Evolutionary conservation across 768 basidiomycete genomes (phyloP).

Genomic region (Candolleomyces efflorescens): DNA sequence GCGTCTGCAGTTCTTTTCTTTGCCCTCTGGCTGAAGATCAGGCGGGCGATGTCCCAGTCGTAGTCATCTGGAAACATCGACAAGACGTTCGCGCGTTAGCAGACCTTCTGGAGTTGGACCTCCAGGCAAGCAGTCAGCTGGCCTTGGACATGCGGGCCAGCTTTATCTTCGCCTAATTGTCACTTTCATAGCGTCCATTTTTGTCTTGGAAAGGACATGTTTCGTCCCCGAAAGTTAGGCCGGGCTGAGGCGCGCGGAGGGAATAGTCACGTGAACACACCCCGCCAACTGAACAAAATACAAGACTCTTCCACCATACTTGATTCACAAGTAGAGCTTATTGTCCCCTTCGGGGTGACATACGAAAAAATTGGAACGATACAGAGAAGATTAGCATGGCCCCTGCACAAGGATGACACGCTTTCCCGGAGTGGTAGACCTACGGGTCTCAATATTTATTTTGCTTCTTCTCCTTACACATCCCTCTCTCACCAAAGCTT

Average conservation of each 20-base stretch:
- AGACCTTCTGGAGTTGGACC: too few species aligned
- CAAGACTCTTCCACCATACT: not conserved
- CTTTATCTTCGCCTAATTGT: too few species aligned
- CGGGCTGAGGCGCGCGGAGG: not conserved
- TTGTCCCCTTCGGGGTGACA: conserved; percentile 89
- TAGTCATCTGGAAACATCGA: too few species aligned
- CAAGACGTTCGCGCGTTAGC: too few species aligned
- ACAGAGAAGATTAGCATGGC: conserved; percentile 99
- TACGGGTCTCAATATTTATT: conserved; percentile 56
- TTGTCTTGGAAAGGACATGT: not conserved
- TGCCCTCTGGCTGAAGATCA: too few species aligned
- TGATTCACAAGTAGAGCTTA: not conserved
- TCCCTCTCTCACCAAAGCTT: too few species aligned
- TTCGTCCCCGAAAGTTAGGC: not conserved
- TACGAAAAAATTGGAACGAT: conserved; percentile 99
- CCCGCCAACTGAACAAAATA: not conserved
- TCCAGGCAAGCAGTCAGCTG: too few species aligned
- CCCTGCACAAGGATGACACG: conserved; percentile 99
- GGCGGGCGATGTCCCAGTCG: too few species aligned
- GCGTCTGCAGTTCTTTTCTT: too few species aligned
- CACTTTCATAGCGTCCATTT: too few species aligned
- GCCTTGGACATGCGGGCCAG: too few species aligned
- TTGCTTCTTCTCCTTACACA: conserved; percentile 12
- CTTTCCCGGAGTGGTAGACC: conserved; percentile 89
- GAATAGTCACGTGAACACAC: not conserved